Evolutionary conservation across 148 eudicot species (phyloP).

Genomic region (Rhododendron kiyosumense): DNA sequence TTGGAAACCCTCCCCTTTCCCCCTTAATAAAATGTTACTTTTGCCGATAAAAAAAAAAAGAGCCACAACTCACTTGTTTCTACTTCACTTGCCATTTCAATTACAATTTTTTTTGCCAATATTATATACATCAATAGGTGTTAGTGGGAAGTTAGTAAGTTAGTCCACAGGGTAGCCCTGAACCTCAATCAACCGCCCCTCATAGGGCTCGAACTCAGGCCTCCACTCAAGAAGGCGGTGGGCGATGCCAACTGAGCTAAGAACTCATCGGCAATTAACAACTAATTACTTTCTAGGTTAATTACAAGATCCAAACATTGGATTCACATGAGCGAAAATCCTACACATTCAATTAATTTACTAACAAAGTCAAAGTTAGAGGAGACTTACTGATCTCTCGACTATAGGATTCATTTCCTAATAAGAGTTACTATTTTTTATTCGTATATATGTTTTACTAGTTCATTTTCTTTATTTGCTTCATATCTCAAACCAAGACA

Average conservation of each 20-base stretch:
- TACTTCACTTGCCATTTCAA: not conserved
- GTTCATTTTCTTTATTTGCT: slow-evolving; percentile 2
- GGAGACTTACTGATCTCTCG: slow-evolving; percentile 3
- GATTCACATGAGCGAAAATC: slow-evolving; percentile 15
- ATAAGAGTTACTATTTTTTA: not conserved
- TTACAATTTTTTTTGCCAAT: not conserved
- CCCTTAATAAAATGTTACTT: too few species aligned
- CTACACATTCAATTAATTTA: not conserved
- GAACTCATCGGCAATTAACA: too few species aligned
- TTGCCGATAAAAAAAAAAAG: too few species aligned
- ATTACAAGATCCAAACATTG: not conserved
- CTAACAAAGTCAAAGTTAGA: slow-evolving; percentile 20
- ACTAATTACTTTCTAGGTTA: not conserved
- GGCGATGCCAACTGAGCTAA: too few species aligned
- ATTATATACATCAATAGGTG: too few species aligned
- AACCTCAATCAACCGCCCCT: too few species aligned
- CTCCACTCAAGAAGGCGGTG: too few species aligned
- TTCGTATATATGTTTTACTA: not conserved
- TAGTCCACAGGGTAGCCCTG: too few species aligned
- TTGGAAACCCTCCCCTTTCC: too few species aligned
- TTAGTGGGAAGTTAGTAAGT: too few species aligned
- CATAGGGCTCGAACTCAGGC: too few species aligned
- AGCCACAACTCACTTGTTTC: not conserved
- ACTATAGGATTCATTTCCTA: slow-evolving; percentile 20
- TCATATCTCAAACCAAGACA: slow-evolving; percentile 40